Conservation (phyloP, 768 basidiomycete genomes). For the Tylopilus subfusipes region DNA sequence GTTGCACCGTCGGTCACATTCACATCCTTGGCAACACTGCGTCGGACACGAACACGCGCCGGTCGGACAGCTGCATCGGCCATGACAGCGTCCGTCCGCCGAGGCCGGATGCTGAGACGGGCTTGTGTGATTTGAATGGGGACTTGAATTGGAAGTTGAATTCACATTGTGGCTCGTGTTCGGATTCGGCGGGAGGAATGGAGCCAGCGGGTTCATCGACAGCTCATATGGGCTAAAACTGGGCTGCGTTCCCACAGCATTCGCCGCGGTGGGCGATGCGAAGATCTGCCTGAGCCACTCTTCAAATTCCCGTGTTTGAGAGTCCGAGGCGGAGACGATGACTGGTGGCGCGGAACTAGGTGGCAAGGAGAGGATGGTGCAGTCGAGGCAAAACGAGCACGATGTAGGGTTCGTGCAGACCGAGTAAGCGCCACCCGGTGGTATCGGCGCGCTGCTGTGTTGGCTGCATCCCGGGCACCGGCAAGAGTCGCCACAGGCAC, state of each 20-base stretch:
- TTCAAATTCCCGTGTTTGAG: conserved; percentile 48
- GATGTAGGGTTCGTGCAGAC: conserved; percentile 36
- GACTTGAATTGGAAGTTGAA: conserved; percentile 7
- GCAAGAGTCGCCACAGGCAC: conserved; percentile 62
- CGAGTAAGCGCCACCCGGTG: conserved; percentile 36
- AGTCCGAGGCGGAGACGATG: conserved; percentile 40
- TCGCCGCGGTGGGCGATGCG: conserved; percentile 14
- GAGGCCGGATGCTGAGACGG: conserved; percentile 16
- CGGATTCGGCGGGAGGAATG: conserved; percentile 13
- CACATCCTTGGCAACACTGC: conserved; percentile 31
- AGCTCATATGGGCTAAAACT: conserved; percentile 31
- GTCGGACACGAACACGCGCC: conserved; percentile 33
- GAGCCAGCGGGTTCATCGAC: conserved; percentile 18
- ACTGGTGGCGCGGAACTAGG: conserved; percentile 41
- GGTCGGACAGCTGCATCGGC: conserved; percentile 33
- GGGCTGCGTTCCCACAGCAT: conserved; percentile 19
- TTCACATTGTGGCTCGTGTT: conserved; percentile 4
- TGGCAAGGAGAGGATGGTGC: conserved; percentile 53
- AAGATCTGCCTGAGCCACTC: conserved; percentile 60
- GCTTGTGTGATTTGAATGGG: conserved; percentile 4
- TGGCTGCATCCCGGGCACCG: conserved; percentile 62
- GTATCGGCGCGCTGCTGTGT: conserved; percentile 43
- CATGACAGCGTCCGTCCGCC: conserved; percentile 29
- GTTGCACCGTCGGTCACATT: conserved; percentile 26
- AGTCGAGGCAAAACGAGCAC: conserved; percentile 57